Percentiles rank a stretch among this genome's conserved stretches.
These are phyloP conservation scores for Dysphania ambrosioides DNA, from an alignment of 148 eudicot genomes.

Conservation along the genomic window DNA sequence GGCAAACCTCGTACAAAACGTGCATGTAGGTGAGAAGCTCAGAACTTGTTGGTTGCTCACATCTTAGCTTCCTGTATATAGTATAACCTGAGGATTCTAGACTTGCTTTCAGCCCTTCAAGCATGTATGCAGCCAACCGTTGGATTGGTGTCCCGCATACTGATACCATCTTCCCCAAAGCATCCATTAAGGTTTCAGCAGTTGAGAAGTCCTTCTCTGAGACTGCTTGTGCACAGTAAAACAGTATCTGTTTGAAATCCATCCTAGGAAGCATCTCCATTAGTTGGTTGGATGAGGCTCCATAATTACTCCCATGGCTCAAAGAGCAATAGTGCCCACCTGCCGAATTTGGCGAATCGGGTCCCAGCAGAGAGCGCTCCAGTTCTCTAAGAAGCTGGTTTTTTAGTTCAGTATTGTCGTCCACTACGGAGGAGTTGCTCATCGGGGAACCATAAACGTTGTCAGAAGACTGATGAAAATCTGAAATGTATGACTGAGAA, in stretches of 20 bases:
- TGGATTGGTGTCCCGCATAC: constrained; percentile 70
- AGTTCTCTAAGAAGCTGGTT: constrained; percentile 46
- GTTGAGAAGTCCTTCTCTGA: constrained; percentile 40
- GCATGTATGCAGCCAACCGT: constrained; percentile 77
- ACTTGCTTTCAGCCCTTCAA: constrained; percentile 83
- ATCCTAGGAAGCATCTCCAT: constrained; percentile 41
- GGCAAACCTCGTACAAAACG: constrained; percentile 58
- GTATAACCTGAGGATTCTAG: constrained; percentile 56
- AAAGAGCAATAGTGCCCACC: constrained; percentile 44
- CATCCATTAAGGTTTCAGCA: constrained; percentile 43
- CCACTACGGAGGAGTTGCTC: constrained; percentile 59
- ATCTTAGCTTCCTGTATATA: constrained; percentile 72
- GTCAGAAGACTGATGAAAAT: constrained; percentile 54
- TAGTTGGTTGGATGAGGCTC: constrained; percentile 31
- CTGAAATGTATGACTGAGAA: constrained; percentile 64
- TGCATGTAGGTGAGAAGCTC: constrained; percentile 80
- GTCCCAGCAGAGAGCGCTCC: constrained; percentile 54
- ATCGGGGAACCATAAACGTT: constrained; percentile 66
- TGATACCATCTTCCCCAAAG: constrained; percentile 62
- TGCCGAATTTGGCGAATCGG: constrained; percentile 44
- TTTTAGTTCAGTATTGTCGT: constrained; percentile 41
- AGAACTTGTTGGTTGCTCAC: constrained; percentile 66
- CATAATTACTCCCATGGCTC: constrained; percentile 28
- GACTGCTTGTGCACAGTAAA: constrained; percentile 59
- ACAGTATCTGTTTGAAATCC: constrained; percentile 61